These are phyloP conservation scores for Talaromyces sp. DNA, from an alignment of 2,329 filamentous ascomycete genomes.

Conservation along the genomic window DNA sequence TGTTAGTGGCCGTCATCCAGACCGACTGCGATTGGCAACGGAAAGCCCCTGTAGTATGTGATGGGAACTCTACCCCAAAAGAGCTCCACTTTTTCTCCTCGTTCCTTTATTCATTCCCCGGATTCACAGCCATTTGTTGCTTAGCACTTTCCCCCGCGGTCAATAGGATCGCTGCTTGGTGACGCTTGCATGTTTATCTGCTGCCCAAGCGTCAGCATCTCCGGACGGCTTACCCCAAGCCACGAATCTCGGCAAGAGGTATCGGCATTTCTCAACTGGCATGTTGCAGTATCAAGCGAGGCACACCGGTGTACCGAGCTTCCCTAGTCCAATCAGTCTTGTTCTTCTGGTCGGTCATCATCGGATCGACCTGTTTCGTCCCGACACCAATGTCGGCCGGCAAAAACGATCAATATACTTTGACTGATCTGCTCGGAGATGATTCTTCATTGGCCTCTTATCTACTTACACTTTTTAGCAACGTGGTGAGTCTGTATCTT, in stretches of 20 bases:
- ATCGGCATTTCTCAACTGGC: conserved; percentile 1
- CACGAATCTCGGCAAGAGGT: background rate
- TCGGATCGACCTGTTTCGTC: background rate
- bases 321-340: background rate
- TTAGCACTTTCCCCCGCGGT: background rate
- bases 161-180: background rate
- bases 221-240: background rate
- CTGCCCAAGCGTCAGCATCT: background rate
- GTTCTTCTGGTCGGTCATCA: background rate
- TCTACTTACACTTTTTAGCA: background rate
- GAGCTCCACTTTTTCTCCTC: conserved; percentile 9
- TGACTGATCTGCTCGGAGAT: background rate
- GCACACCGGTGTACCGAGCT: background rate
- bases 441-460: background rate
- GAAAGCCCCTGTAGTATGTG: background rate
- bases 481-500: background rate
- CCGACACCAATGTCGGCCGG: background rate
- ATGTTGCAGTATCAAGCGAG: background rate
- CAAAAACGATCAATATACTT: background rate
- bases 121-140: background rate
- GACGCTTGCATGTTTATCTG: background rate
- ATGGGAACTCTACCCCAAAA: background rate
- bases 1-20: background rate
- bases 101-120: background rate
- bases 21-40: background rate